These are phyloP conservation scores for Globisporangium sylvaticum DNA, from an alignment of 352 stramenopile species.

Conservation along the genomic window DNA sequence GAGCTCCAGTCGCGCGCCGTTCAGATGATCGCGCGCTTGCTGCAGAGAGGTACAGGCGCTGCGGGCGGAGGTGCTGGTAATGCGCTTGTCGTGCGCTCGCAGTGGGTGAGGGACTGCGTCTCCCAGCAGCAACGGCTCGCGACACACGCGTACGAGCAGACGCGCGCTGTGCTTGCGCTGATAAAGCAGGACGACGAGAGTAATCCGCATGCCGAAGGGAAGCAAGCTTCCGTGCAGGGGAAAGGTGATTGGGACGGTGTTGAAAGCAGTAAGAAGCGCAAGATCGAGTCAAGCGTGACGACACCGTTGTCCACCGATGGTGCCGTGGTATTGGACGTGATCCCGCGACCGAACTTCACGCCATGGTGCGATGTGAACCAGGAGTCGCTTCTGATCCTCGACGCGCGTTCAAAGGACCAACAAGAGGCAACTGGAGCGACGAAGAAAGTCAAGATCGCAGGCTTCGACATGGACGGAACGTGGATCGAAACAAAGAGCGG, in stretches of 20 bases:
- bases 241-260: not conserved
- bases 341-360: slow-evolving; percentile 27
- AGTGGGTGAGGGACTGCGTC: slow-evolving; percentile 43
- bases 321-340: not conserved
- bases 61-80: not conserved
- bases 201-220: not conserved
- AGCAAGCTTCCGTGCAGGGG: not conserved
- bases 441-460: slow-evolving; percentile 52
- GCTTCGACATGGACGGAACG: slow-evolving; percentile 81
- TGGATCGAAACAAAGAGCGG: slow-evolving; percentile 83
- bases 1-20: slow-evolving; percentile 10
- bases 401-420: slow-evolving; percentile 26
- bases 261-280: slow-evolving; percentile 9
- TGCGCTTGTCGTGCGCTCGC: slow-evolving; percentile 24
- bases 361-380: slow-evolving; percentile 39
- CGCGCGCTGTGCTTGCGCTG: slow-evolving; percentile 5
- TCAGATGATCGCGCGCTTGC: slow-evolving; percentile 16
- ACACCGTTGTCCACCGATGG: not conserved
- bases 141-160: slow-evolving; percentile 16
- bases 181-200: not conserved
- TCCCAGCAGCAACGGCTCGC: slow-evolving; percentile 32
- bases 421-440: not conserved
- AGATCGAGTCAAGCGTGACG: not conserved
- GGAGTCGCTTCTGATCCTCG: slow-evolving; percentile 45
- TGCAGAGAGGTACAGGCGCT: not conserved